These are phyloP conservation scores for Talaromyces adpressus DNA, from an alignment of 495 filamentous ascomycete species.

Conservation along the genomic window DNA sequence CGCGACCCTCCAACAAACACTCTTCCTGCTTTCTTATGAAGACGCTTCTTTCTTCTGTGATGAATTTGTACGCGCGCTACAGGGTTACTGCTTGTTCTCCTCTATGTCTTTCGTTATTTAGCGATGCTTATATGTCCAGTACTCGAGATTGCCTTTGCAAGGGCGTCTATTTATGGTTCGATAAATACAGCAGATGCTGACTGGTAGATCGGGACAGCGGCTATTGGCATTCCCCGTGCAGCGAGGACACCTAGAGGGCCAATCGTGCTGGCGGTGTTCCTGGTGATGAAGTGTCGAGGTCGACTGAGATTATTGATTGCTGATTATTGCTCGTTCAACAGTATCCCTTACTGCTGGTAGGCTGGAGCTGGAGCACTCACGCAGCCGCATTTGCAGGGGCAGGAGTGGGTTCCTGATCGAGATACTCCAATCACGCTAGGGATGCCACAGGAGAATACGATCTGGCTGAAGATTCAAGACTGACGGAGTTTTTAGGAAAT, in stretches of 20 bases:
- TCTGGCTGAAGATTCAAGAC: background rate
- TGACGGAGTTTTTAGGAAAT: no score
- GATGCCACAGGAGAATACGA: background rate
- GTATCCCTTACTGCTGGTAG: conserved; percentile 3
- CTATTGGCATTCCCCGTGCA: conserved; percentile 12
- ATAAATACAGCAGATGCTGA: background rate
- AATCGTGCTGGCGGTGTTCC: conserved; percentile 12
- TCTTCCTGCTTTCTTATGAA: no score
- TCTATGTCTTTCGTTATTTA: no score
- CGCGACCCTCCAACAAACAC: background rate
- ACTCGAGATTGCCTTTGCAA: background rate
- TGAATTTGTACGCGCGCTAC: background rate
- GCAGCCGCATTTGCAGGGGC: background rate
- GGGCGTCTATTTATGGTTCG: background rate
- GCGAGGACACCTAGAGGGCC: background rate
- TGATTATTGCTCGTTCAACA: background rate
- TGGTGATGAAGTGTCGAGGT: background rate
- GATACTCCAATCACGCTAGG: background rate
- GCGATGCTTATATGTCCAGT: no score
- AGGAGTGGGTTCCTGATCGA: background rate
- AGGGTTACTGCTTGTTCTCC: no score
- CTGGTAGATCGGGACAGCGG: conserved; percentile 10
- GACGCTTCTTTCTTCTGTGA: background rate
- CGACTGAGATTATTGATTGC: background rate
- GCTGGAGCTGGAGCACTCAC: no score